These are phyloP conservation scores for Penicillium bialowiezense DNA, from an alignment of 495 filamentous ascomycete species.

Conservation along the genomic window DNA sequence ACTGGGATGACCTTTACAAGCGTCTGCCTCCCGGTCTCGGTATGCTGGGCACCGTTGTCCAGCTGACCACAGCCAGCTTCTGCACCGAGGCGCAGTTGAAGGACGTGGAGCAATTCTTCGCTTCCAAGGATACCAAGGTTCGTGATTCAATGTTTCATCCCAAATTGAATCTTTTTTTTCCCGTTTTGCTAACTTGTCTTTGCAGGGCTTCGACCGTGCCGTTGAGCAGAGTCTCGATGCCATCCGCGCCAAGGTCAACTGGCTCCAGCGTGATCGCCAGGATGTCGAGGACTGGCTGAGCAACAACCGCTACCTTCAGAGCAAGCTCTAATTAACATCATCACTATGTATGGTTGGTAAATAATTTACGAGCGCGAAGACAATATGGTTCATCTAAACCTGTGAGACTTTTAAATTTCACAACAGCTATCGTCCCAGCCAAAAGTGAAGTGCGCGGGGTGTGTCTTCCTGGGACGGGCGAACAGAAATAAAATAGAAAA, in stretches of 20 bases:
- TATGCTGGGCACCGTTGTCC: conserved; percentile 84
- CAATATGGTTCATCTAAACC: no score
- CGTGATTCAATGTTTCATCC: no score
- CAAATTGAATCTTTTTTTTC: no score
- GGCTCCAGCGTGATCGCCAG: conserved; percentile 58
- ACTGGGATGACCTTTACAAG: conserved; percentile 79
- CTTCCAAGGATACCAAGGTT: conserved; percentile 73
- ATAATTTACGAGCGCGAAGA: no score
- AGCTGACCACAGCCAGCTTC: conserved; percentile 80
- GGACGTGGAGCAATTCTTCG: conserved; percentile 79
- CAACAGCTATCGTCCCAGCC: no score
- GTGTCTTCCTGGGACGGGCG: no score
- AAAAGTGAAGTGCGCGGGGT: no score
- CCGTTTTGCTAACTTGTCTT: conserved; percentile 1
- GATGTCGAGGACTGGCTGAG: conserved; percentile 62
- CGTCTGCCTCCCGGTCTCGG: conserved; percentile 73
- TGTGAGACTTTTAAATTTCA: no score
- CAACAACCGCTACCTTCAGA: conserved; percentile 52
- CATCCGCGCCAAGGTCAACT: conserved; percentile 58
- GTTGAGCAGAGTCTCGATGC: conserved; percentile 60
- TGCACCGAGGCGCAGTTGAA: conserved; percentile 69
- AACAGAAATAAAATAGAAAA: no score
- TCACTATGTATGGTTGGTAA: no score
- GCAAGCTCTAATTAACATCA: conserved; percentile 34
- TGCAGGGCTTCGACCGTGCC: conserved; percentile 55